Evolutionary conservation across 1,284 basidiomycete genomes (phyloP), one percentile per base, ranked within the genome.

Genomic region (Pholiota adiposa): DNA sequence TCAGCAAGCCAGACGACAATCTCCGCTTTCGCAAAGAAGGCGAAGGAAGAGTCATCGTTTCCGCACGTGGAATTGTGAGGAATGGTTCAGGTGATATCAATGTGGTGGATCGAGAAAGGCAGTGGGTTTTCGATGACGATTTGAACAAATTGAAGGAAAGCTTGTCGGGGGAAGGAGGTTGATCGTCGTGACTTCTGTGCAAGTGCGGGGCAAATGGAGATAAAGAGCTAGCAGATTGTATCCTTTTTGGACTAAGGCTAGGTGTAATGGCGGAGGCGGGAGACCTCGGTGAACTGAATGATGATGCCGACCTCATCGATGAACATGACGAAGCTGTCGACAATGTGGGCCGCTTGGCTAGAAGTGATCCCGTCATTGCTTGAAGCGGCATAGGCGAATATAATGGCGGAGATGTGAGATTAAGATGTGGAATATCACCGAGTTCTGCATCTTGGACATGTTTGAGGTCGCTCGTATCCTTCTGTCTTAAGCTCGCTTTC

Each of bases 211-310:
- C 23, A 14, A 59, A 52, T 14, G 52, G 31, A 9, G 59, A 44
- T 14, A 64, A 54, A 14, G 72, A 67, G 43, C 69, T 63, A 6
- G 67, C 46, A 29, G 76, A 65, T 34, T 67, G 63, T 46, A 65
- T 65, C 38, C 65, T 57, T 27, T 66, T 62, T 3, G 63, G 63
- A 33, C 55, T 60, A 19, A n/a, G 50, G n/a, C 33, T 29, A n/a
- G 62, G 58, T 21, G 38, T 38, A 38, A 12, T 27, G 59, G 33
- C 18, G 25, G 29, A 29, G 52, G 33, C 40, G 51, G 59, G 52
- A 3, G 51, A 53, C 14, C 25, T 9, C 19, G 38, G 36, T 3
- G 41, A 31, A 1, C 34, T 38, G n/a, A 58, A 29, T 3, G 61
- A 54, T 7, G 64, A 56, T 27, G 46, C 50, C 14, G 57, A 54